Evolutionary conservation across 495 filamentous ascomycete species (phyloP).

Genomic region (Hypoxylon trugodes): DNA sequence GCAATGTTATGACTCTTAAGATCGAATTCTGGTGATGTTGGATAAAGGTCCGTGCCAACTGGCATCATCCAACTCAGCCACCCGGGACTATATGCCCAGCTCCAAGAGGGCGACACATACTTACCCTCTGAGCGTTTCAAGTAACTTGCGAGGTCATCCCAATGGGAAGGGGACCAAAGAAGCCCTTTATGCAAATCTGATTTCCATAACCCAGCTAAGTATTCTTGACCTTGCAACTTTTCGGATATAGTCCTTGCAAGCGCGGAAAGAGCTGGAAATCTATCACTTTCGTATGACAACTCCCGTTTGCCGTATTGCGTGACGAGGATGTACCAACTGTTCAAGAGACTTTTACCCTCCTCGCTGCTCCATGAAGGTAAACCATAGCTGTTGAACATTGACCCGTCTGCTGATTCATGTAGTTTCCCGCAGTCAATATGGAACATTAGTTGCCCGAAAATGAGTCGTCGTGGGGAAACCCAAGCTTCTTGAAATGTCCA

Average conservation of each 20-base stretch:
- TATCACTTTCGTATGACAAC: not conserved
- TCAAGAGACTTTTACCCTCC: no score
- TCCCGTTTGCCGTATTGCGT: not conserved
- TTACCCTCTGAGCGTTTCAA: not conserved
- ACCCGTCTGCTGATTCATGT: slow-evolving; percentile 6
- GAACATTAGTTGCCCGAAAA: not conserved
- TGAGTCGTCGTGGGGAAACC: slow-evolving; percentile 3
- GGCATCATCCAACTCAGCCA: not conserved
- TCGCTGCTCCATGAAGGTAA: not conserved
- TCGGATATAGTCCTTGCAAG: not conserved
- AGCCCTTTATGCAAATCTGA: not conserved
- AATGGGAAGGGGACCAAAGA: not conserved
- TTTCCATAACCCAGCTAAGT: not conserved
- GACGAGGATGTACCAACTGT: not conserved
- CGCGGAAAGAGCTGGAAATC: not conserved
- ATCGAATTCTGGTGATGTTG: not conserved
- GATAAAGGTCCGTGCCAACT: not conserved
- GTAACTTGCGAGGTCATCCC: not conserved
- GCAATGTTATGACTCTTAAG: not conserved
- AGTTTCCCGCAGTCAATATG: slow-evolving; percentile 3
- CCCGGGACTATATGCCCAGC: not conserved
- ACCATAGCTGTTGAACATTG: not conserved
- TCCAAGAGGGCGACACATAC: slow-evolving; percentile 5
- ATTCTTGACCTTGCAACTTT: not conserved
- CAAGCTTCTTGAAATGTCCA: slow-evolving; percentile 15